Evolutionary conservation across 441 rosid genomes (phyloP), one percentile per base, ranked within the genome.

Genomic region (Flueggea neowawraea): DNA sequence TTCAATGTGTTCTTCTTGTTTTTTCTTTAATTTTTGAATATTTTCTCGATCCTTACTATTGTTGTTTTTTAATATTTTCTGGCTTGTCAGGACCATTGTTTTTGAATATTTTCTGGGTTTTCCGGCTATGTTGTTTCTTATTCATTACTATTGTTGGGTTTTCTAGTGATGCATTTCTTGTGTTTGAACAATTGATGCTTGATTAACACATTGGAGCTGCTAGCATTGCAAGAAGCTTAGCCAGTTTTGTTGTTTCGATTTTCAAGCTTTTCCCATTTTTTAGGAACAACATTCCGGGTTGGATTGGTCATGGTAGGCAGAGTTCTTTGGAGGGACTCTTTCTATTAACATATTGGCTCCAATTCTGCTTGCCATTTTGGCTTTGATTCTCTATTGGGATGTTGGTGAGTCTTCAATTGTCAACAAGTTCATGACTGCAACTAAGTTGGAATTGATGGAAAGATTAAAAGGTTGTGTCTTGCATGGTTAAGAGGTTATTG

Each of bases 201-300:
- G 99, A 95, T 66, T 95, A 95, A 70, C 99, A 95, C 70, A 91
- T 95, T 12, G 99, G 96, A 10, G 98, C 98, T 1, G 99, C 98
- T 55, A 95, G 96, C 69, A 95, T 95, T 63, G 95, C 99, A 0
- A 85, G 98, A 49, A 95, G 99, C 65, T 78, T 95, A 68, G 89
- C 97, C 1, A 83, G 97, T 76, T 95, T 91, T 75, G 80, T 85
- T 3, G 79, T 86, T 63, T 59, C 92, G 3, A 52, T 91, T 58
- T 78, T 89, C 33, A 96, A 91, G 81, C 85, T 91, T 36, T 82
- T 83, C 70, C 95, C 98, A 2, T 57, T 77, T 69, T 55, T 95
- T 52, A 86, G 75, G 58, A 84, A 82, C 51, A 72, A 73, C 44
- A 66, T 91, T 50, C 99, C 98, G 8, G 71, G 72, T 60, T 91